Percentiles rank a stretch among this genome's conserved stretches.
phyloP scores from a whole-genome alignment of 1,284 basidiomycete species.

The Xanthoconium separans region DNA sequence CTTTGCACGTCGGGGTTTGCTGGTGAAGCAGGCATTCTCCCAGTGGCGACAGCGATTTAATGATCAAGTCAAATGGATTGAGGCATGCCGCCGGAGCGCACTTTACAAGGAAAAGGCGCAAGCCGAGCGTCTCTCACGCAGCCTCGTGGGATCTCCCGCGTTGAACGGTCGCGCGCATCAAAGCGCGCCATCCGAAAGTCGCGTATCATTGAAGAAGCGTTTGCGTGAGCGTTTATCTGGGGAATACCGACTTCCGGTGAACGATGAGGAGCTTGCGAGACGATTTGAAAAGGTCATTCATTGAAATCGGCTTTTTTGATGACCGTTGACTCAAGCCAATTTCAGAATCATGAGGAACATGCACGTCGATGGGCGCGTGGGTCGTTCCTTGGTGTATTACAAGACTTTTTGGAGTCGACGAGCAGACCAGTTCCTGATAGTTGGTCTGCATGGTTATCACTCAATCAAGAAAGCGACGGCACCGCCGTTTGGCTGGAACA shows the following conservation, averaged over 20 bases:
- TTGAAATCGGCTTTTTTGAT: constrained; percentile 9
- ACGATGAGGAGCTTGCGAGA: constrained; percentile 62
- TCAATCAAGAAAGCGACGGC: constrained; percentile 65
- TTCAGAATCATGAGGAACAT: constrained; percentile 67
- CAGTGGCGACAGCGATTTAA: constrained; percentile 40
- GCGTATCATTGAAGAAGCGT: constrained; percentile 46
- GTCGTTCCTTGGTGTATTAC: constrained; percentile 56
- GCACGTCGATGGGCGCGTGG: constrained; percentile 67
- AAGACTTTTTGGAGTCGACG: constrained; percentile 38
- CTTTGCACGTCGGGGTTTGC: constrained; percentile 37
- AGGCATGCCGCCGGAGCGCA: constrained; percentile 59
- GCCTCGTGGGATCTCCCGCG: constrained; percentile 8
- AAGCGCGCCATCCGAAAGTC: constrained; percentile 20
- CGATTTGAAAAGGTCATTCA: constrained; percentile 62
- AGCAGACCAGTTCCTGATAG: constrained; percentile 28
- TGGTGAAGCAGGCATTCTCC: constrained; percentile 34
- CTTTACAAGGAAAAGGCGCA: constrained; percentile 55
- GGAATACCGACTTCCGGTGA: constrained; percentile 48
- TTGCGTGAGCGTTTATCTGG: constrained; percentile 46
- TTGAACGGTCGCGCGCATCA: constrained; percentile 1
- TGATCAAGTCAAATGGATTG: constrained; percentile 51
- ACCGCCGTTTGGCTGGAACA: constrained; percentile 76
- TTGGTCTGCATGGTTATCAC: constrained; percentile 67
- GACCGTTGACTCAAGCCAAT: constrained; percentile 12
- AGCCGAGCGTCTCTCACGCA: constrained; percentile 37